phyloP scores from a whole-genome alignment of 352 stramenopile species.

The Phytophthora pseudosyringae region DNA sequence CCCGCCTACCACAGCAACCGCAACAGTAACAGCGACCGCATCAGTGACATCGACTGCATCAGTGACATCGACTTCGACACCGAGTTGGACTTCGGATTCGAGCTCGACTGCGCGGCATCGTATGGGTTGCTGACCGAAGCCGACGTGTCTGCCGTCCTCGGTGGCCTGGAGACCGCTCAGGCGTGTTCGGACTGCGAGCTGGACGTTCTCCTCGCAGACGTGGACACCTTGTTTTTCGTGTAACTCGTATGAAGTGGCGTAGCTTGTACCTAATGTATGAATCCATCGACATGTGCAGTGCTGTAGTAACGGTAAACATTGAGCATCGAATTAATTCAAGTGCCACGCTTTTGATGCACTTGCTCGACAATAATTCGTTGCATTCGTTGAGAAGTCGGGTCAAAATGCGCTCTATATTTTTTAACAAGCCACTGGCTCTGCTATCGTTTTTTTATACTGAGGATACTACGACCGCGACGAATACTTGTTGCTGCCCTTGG shows the following conservation, averaged over 20 bases:
- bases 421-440: background rate
- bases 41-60: background rate
- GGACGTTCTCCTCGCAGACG: slow-evolving; percentile 12
- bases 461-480: background rate
- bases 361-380: no score
- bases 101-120: background rate
- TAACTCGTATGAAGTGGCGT: background rate
- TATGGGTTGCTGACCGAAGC: slow-evolving; percentile 11
- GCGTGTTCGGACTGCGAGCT: slow-evolving; percentile 11
- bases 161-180: background rate
- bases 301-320: background rate
- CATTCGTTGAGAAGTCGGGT: no score
- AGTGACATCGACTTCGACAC: background rate
- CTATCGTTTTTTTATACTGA: background rate
- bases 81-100: background rate
- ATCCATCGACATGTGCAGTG: background rate
- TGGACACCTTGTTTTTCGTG: slow-evolving; percentile 1
- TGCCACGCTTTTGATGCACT: no score
- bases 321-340: no score
- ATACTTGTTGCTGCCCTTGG: background rate
- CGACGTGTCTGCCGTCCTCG: slow-evolving; percentile 16
- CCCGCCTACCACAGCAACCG: background rate
- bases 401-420: background rate
- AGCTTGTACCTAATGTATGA: background rate
- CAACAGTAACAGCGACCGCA: background rate